Conservation (phyloP, 257 asterid species). For the Penstemon newberryi region DNA sequence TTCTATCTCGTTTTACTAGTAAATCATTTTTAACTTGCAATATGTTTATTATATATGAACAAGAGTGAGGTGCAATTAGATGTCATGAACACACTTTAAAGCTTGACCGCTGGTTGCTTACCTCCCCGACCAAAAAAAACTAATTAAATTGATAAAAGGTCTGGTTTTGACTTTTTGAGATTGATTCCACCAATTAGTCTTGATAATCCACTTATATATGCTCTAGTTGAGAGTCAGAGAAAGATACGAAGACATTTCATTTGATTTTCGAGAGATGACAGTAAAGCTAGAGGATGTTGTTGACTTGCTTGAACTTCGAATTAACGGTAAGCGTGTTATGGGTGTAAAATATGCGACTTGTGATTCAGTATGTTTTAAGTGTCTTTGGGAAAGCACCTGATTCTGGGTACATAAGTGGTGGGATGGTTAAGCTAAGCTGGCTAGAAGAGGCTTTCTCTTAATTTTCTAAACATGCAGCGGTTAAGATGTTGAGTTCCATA, state of each 20-base stretch:
- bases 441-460: conserved; percentile 82
- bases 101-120: conserved; percentile 93
- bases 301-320: conserved; percentile 83
- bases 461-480: conserved; percentile 67
- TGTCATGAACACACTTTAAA: conserved; percentile 98
- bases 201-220: conserved; percentile 92
- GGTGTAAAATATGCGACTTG: conserved; percentile 83
- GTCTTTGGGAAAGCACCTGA: conserved; percentile 40
- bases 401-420: conserved; percentile 45
- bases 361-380: conserved; percentile 44
- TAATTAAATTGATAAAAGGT: conserved; percentile 56
- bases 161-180: conserved; percentile 82
- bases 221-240: conserved; percentile 97
- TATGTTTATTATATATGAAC: conserved; percentile 29
- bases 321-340: conserved; percentile 92
- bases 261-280: conserved; percentile 88
- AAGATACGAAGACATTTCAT: conserved; percentile 92
- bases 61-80: conserved; percentile 96
- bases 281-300: conserved; percentile 92
- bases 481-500: conserved; percentile 62
- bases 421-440: conserved; percentile 97
- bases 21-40: conserved; percentile 13
- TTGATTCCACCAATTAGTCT: conserved; percentile 67
- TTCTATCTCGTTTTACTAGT: conserved; percentile 21
- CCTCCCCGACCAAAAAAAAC: conserved; percentile 35